Evolutionary conservation across 164 flowering plant genomes (phyloP), one percentile per base, ranked within the genome.

Genomic region (Piper longum): DNA sequence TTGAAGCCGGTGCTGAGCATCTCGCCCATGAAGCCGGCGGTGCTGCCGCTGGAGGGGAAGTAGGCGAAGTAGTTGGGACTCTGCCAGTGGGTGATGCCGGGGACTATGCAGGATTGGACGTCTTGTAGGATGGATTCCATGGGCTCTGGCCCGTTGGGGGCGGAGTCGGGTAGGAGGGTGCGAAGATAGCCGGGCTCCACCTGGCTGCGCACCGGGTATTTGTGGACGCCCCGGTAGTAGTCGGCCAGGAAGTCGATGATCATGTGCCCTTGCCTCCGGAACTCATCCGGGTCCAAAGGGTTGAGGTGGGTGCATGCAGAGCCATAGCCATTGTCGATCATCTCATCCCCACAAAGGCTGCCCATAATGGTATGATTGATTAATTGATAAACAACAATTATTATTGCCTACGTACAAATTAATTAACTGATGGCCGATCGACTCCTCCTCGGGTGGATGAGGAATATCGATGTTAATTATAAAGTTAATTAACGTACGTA

Each of bases 101-200:
- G 36, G 36, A 26, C 36, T 26, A 26, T 26, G 36, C 36, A 26
- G 36, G 36, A 26, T 26, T 26, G 36, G 36, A 26, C 36, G 48
- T 85, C 89, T 63, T 75, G 57, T 1, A 84, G 78, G 26, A 83
- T 79, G 17, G 70, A 69, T 43, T 84, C 87, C 2, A 82, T 67
- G 11, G 85, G 66, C 60, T 86, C 87, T 1, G 85, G 80, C 40
- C 67, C 51, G 42, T 74, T 11, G 0, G 91, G 89, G 41, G 89
- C 87, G 0, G 84, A 68, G 0, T 78, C 75, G 0, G 87, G 87
- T 4, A 82, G 40, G 7, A 61, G 63, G 39, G 75, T 72, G 4
- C 58, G 67, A 45, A 87, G 86, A 26, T 85, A 87, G 7, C 88
- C 87, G 0, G 88, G 91, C 48, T 86, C 74, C 7, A 84, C 95